Conservation (phyloP, 2,329 filamentous ascomycete genomes). For the Neofusicoccum sp. region DNA sequence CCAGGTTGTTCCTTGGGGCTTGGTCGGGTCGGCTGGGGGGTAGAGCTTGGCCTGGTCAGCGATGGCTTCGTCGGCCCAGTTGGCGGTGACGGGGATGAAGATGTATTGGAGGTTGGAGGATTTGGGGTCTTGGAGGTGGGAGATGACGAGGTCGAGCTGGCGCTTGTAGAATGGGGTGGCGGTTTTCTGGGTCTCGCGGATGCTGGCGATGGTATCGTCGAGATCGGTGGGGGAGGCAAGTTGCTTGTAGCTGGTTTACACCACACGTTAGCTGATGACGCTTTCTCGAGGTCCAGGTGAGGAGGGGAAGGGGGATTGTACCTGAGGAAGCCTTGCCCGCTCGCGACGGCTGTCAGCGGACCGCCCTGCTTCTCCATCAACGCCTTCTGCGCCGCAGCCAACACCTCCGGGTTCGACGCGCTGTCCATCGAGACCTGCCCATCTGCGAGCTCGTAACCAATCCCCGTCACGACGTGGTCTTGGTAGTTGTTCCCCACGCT, state of each 20-base stretch:
- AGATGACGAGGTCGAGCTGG: constrained; percentile 18
- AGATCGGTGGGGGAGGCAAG: background rate
- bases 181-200: constrained; percentile 2
- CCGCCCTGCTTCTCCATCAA: background rate
- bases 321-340: constrained; percentile 18
- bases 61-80: background rate
- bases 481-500: constrained; percentile 36
- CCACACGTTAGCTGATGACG: too few species aligned
- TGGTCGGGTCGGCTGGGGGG: background rate
- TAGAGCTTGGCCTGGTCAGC: background rate
- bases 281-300: too few species aligned
- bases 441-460: background rate
- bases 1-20: background rate
- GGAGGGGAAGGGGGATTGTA: background rate
- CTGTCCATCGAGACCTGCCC: background rate
- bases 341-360: constrained; percentile 3
- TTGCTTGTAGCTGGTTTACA: constrained; percentile 6
- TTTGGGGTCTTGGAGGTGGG: background rate
- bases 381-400: constrained; percentile 15
- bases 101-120: constrained; percentile 14
- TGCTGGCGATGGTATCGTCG: constrained; percentile 9
- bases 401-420: background rate
- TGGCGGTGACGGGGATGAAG: background rate
- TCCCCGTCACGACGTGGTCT: constrained; percentile 30
- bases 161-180: constrained; percentile 14